A percentile compares a stretch with the other conserved stretches of the same genome.
phyloP scores from a whole-genome alignment of 371 early-diverging fungal species.

The Dentiscutata heterogama region DNA sequence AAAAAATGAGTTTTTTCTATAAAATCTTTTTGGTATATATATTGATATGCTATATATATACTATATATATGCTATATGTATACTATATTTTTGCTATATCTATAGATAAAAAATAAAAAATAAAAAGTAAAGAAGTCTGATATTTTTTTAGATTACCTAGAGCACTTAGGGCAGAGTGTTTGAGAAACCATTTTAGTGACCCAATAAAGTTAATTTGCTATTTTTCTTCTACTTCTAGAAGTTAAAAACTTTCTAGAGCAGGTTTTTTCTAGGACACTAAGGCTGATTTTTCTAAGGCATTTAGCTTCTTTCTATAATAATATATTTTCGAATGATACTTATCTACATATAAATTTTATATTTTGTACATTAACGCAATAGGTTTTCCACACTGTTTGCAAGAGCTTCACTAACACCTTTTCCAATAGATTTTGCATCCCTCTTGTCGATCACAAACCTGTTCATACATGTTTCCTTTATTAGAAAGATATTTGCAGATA shows the following conservation, averaged over 20 bases:
- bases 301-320: slow-evolving; percentile 28
- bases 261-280: neutral
- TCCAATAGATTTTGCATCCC: slow-evolving; percentile 32
- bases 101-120: too few relatives aligned
- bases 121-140: too few relatives aligned
- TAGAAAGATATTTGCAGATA: neutral
- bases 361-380: slow-evolving; percentile 4
- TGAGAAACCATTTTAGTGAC: neutral
- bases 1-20: too few relatives aligned
- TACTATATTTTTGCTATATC: too few relatives aligned
- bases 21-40: too few relatives aligned
- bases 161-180: too few relatives aligned
- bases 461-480: neutral
- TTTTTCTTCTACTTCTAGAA: neutral
- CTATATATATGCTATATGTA: too few relatives aligned
- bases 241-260: neutral
- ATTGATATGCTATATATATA: too few relatives aligned
- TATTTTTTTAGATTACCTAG: neutral
- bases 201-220: slow-evolving; percentile 10
- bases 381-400: neutral
- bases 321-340: slow-evolving; percentile 16
- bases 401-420: neutral
- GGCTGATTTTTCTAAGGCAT: neutral
- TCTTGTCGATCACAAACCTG: neutral
- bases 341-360: neutral